Base-by-base conservation (phyloP, 768 basidiomycete genomes). In the Termitomyces heimii region DNA sequence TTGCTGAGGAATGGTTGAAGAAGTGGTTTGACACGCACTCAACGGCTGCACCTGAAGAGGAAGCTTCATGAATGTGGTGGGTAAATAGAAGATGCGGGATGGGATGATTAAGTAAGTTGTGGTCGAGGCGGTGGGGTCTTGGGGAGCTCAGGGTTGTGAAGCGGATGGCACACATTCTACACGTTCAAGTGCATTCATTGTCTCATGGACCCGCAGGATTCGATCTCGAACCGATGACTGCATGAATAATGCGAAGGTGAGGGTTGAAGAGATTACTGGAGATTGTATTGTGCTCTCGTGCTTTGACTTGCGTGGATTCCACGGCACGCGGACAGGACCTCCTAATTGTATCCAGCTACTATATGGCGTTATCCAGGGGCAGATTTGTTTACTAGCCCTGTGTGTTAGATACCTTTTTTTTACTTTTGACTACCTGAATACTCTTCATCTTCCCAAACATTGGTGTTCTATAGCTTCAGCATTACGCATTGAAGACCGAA, bases 1-100 rank as follows among this genome's bases (percentile, higher is more conserved):
- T 77, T 20, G 92, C 93, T 6, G 83, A 88, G 67, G 70, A 67
- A 44, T 89, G 85, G 81, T 70, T 97, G 65, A 79, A 76, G 71
- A 69, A 80, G 24, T 75, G 71, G 65, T 78, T 74, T 62, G 68
- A 63, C 3, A 64, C 68, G 37, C 53, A 66, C 42, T 43, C 56
- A 4, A 64, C 56, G 42, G 42, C 53, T 7, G 31, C 16, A 10
- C 32, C 42, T 22, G 42, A 44, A 31, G 20, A 44, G 43, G 53
- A 44, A 45, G 42, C 32, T 44, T 54, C 53, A 9, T 54, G 22
- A 54, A 16, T 16, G 31, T 54, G 14, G 31, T 54, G 14, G 34
- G 14, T 24, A 18, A 22, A 35, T 50, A 18, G 22, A 50, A 18
- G 22, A 50, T 35, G 16, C 8, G 53, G 18, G 6, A 14, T 16